phyloP scores from a whole-genome alignment of 2,329 filamentous ascomycete species.

The Ascochyta clinopodiicola region DNA sequence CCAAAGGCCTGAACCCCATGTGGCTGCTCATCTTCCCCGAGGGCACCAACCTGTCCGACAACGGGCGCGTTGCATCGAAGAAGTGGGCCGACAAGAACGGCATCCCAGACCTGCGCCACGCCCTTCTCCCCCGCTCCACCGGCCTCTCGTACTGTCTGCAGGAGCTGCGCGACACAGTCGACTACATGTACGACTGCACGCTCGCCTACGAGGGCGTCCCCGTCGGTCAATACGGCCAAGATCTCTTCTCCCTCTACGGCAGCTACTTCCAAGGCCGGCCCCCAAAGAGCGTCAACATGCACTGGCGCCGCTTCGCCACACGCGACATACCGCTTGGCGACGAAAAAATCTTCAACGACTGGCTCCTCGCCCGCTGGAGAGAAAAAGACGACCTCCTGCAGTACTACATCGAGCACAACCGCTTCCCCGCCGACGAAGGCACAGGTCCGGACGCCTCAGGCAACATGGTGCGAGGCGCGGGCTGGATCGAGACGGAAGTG shows the following conservation, averaged over 20 bases:
- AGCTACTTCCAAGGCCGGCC: slow-evolving; percentile 89
- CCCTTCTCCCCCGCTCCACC: slow-evolving; percentile 79
- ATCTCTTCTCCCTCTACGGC: slow-evolving; percentile 82
- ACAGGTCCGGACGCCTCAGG: slow-evolving; percentile 26
- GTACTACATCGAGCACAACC: slow-evolving; percentile 72
- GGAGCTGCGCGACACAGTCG: slow-evolving; percentile 74
- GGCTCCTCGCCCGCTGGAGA: slow-evolving; percentile 84
- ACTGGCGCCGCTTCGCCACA: slow-evolving; percentile 88
- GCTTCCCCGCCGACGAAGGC: slow-evolving; percentile 74
- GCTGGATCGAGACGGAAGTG: slow-evolving; percentile 57
- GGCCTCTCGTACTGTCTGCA: slow-evolving; percentile 81
- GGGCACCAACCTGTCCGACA: slow-evolving; percentile 81
- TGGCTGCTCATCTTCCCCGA: slow-evolving; percentile 90
- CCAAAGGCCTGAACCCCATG: slow-evolving; percentile 73
- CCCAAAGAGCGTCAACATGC: slow-evolving; percentile 93
- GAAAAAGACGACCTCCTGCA: slow-evolving; percentile 92
- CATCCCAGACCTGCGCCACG: slow-evolving; percentile 72
- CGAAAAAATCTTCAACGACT: slow-evolving; percentile 75
- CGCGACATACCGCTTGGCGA: slow-evolving; percentile 80
- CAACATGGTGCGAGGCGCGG: slow-evolving; percentile 42
- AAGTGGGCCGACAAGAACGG: slow-evolving; percentile 78
- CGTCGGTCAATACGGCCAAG: slow-evolving; percentile 74
- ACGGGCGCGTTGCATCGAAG: slow-evolving; percentile 72
- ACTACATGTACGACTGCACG: slow-evolving; percentile 91
- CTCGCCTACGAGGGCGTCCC: slow-evolving; percentile 93